Percentiles rank a stretch among this genome's conserved stretches.
Conservation (phyloP, 345 rosid genomes). For the Hevea brasiliensis region DNA sequence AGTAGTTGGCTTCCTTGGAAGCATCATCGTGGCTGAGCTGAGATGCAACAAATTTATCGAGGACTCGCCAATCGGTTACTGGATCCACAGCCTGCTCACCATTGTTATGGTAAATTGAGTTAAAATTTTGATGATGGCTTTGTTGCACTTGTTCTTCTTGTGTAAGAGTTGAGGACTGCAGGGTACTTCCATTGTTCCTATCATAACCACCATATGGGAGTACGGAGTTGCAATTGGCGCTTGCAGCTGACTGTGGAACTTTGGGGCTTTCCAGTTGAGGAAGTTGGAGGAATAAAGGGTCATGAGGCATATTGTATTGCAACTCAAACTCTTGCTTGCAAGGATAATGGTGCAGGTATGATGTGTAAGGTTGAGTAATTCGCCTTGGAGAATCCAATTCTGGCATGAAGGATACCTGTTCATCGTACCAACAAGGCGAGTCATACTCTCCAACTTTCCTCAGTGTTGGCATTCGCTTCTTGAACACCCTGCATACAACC, state of each 20-base stretch:
- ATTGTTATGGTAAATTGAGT: slow-evolving; percentile 36
- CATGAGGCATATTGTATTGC: slow-evolving; percentile 50
- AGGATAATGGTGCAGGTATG: slow-evolving; percentile 52
- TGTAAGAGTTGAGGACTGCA: slow-evolving; percentile 57
- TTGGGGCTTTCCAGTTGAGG: slow-evolving; percentile 83
- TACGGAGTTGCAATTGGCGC: slow-evolving; percentile 42
- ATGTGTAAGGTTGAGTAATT: slow-evolving; percentile 46
- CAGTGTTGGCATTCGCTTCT: slow-evolving; percentile 70
- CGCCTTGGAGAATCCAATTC: slow-evolving; percentile 61
- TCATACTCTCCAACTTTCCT: slow-evolving; percentile 50
- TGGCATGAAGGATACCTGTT: slow-evolving; percentile 69
- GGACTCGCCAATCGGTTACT: slow-evolving; percentile 92
- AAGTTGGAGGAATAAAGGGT: slow-evolving; percentile 61
- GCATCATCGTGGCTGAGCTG: slow-evolving; percentile 88
- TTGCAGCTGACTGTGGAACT: slow-evolving; percentile 50
- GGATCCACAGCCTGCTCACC: slow-evolving; percentile 65
- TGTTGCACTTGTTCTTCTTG: slow-evolving; percentile 55
- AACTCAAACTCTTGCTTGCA: slow-evolving; percentile 86
- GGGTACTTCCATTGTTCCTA: slow-evolving; percentile 48
- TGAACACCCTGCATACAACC: slow-evolving; percentile 96
- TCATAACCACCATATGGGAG: slow-evolving; percentile 44
- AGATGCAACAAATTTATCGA: slow-evolving; percentile 95
- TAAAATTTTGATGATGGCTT: slow-evolving; percentile 51
- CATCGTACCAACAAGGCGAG: slow-evolving; percentile 84
- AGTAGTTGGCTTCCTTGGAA: slow-evolving; percentile 35